Evolutionary conservation across 129 eudicot species (phyloP), one percentile per base, ranked within the genome.

Genomic region (Cynara cardunculus): DNA sequence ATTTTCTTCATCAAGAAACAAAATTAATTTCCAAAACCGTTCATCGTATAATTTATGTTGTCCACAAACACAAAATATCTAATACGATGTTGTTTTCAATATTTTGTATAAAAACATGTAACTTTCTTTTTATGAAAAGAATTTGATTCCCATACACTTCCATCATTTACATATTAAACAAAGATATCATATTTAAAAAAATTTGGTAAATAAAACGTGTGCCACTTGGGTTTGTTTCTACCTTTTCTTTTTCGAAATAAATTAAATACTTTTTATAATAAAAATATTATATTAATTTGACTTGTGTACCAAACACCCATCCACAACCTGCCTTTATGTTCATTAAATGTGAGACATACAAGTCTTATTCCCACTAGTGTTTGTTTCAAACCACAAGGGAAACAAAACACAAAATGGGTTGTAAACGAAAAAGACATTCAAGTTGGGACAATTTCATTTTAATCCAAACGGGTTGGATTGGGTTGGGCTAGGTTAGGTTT

Each of bases 301-400:
- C 69, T 83, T 77, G 25, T 77, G 69, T 72, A 70, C 74, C 78
- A 71, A 75, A 62, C 34, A 46, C 82, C 82, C 62, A 83, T 83
- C 71, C 82, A 62, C 56, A 41, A 28, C 86, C 83, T 73, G 65
- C 73, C 78, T 77, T 77, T 83, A 78, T 77, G 86, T 74, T 77
- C 74, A 77, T 37, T 78, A 83, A 83, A 83, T 83, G 82, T 83
- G 86, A 83, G 86, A 77, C 86, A 83, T 27, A 13, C 12, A 62
- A 77, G 70, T 83, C 86, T 71, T 77, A 83, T 83, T 83, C 86
- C 86, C 79, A 83, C 86, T 62, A 72, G 86, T 62, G 74, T 39
- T 56, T 77, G 86, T 74, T 72, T 28, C 83, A 71, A 71, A 56
- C 65, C 65, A 56, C 8, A 56, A 77, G 78, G 39, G 44, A 78